These are phyloP conservation scores for Aeschynomene evenia DNA, from an alignment of 306 rosid genomes.

Conservation along the genomic window DNA sequence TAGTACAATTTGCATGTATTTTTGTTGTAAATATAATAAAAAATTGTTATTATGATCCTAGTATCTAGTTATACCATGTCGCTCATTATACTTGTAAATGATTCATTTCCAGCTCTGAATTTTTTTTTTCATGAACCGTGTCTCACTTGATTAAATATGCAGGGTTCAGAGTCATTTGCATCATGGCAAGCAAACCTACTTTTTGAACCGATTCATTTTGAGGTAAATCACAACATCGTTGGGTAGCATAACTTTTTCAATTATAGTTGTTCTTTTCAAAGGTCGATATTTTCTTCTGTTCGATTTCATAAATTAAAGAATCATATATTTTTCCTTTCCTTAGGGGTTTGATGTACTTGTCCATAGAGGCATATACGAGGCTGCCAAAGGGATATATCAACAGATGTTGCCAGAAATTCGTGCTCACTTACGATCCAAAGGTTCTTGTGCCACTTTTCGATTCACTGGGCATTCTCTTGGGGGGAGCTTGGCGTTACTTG, in stretches of 20 bases:
- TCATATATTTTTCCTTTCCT: no score
- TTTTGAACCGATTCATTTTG: constrained; percentile 85
- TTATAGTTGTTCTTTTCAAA: not conserved
- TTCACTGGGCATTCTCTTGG: constrained; percentile 98
- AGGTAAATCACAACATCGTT: constrained; percentile 47
- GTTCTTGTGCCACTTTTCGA: constrained; percentile 65
- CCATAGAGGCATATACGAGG: constrained; percentile 97
- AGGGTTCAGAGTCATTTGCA: constrained; percentile 84
- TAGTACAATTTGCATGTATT: no score
- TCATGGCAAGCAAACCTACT: constrained; percentile 97
- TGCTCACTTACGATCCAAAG: constrained; percentile 60
- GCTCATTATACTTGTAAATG: not conserved
- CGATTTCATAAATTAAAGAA: not conserved
- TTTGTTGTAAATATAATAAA: no score
- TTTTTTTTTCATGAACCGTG: not conserved
- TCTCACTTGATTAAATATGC: constrained; percentile 25
- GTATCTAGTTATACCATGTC: not conserved
- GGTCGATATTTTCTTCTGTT: not conserved
- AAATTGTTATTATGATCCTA: not conserved
- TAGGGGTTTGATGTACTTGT: constrained; percentile 81
- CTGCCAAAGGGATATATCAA: constrained; percentile 88
- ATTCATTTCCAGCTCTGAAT: not conserved
- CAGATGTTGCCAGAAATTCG: constrained; percentile 86
- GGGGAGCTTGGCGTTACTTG: constrained; percentile 87
- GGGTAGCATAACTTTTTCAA: not conserved